Evolutionary conservation across 2,329 filamentous ascomycete genomes (phyloP).

Genomic region (Parastagonospora nodorum): DNA sequence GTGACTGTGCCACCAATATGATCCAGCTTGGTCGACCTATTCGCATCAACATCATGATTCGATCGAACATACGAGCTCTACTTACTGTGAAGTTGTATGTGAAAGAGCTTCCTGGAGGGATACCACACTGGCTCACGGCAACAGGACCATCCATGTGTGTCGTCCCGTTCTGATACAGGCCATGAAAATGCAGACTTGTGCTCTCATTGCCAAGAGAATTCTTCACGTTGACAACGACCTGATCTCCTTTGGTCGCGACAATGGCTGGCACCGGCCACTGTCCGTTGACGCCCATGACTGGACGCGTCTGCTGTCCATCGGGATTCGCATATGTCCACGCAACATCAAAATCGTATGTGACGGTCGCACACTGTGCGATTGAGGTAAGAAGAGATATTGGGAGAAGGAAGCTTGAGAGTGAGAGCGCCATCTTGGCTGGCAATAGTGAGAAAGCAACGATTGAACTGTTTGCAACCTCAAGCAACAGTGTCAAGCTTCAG

Average conservation of each 20-base stretch:
- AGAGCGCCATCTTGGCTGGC: conserved; percentile 49
- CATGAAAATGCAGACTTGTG: conserved; percentile 76
- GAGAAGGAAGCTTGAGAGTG: conserved; percentile 51
- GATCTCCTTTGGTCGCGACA: conserved; percentile 75
- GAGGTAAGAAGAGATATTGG: conserved; percentile 35
- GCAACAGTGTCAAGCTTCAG: neutral
- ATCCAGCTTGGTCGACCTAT: conserved; percentile 58
- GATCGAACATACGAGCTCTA: conserved; percentile 6
- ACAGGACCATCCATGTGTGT: conserved; percentile 75
- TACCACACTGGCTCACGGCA: conserved; percentile 62
- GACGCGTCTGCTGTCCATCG: conserved; percentile 56
- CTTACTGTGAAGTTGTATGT: conserved; percentile 59
- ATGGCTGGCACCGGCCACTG: conserved; percentile 76
- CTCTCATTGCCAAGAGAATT: conserved; percentile 69
- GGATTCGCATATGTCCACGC: conserved; percentile 62
- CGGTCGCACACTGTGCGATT: conserved; percentile 35
- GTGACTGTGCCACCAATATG: conserved; percentile 73
- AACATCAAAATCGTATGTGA: conserved; percentile 59
- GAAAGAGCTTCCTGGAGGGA: conserved; percentile 66
- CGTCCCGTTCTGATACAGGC: conserved; percentile 76
- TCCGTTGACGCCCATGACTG: conserved; percentile 72
- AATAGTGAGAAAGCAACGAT: neutral
- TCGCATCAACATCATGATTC: conserved; percentile 9
- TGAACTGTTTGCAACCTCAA: conserved; percentile 1
- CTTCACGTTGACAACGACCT: conserved; percentile 68